Evolutionary conservation across 2,329 filamentous ascomycete genomes (phyloP).

Genomic region (Trichoderma oligosporum): DNA sequence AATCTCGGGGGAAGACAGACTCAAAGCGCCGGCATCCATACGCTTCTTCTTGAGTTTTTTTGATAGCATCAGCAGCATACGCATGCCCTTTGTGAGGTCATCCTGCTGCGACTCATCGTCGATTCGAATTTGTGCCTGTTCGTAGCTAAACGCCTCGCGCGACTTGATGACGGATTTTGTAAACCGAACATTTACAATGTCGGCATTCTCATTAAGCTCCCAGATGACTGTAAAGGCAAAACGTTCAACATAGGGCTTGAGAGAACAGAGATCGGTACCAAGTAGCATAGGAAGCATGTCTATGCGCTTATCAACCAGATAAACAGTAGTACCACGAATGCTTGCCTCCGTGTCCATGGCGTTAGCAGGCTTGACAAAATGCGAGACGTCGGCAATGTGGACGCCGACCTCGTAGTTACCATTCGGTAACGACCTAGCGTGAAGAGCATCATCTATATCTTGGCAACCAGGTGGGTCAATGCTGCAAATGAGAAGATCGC

Average conservation of each 20-base stretch:
- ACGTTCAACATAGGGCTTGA: constrained; percentile 96
- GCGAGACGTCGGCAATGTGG: constrained; percentile 98
- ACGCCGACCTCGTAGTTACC: constrained; percentile 96
- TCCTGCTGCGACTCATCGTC: constrained; percentile 86
- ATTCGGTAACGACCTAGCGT: constrained; percentile 78
- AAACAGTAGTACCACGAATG: constrained; percentile 91
- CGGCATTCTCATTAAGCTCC: constrained; percentile 82
- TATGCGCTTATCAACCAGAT: constrained; percentile 97
- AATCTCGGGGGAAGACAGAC: constrained; percentile 95
- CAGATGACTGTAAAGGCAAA: constrained; percentile 82
- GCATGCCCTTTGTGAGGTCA: constrained; percentile 85
- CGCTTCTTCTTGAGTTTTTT: constrained; percentile 93
- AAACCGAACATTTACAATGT: constrained; percentile 81
- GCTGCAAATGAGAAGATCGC: constrained; percentile 86
- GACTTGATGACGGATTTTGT: constrained; percentile 98
- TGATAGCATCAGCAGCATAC: constrained; percentile 79
- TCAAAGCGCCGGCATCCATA: constrained; percentile 91
- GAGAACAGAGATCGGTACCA: constrained; percentile 90
- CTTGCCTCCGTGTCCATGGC: constrained; percentile 96
- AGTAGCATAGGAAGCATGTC: constrained; percentile 98
- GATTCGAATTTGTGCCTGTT: constrained; percentile 89
- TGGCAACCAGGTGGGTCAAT: constrained; percentile 96
- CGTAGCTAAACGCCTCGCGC: constrained; percentile 95
- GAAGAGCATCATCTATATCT: constrained; percentile 96
- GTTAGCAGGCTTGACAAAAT: constrained; percentile 96